Conservation (phyloP, 176 grass and related monocot species). For the Bolboschoenus planiculmis region DNA sequence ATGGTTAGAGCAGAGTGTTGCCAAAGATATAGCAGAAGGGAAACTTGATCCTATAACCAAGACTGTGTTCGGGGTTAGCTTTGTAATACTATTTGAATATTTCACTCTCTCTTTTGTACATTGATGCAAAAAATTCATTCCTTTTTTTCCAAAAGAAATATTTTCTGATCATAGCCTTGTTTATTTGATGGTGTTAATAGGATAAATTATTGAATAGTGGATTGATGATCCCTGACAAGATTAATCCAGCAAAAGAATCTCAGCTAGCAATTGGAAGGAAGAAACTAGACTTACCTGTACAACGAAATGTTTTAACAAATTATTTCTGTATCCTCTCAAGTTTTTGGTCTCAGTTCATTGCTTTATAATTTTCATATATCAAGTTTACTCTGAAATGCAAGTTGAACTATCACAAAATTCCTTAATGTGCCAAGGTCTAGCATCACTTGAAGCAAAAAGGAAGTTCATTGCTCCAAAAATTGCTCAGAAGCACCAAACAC, state of each 20-base stretch:
- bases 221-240: slow-evolving; percentile 28
- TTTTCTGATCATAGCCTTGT: slow-evolving; percentile 10
- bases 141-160: neutral
- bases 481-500: slow-evolving; percentile 42
- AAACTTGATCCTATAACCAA: slow-evolving; percentile 83
- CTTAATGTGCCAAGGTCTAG: slow-evolving; percentile 71
- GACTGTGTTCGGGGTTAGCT: slow-evolving; percentile 56
- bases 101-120: neutral
- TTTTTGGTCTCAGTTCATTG: neutral
- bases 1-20: slow-evolving; percentile 80
- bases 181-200: slow-evolving; percentile 38
- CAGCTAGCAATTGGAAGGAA: slow-evolving; percentile 45
- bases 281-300: slow-evolving; percentile 73
- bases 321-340: slow-evolving; percentile 94
- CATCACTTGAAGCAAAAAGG: slow-evolving; percentile 84
- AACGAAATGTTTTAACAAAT: slow-evolving; percentile 91
- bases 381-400: slow-evolving; percentile 17
- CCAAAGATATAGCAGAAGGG: slow-evolving; percentile 76
- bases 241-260: slow-evolving; percentile 34
- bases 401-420: slow-evolving; percentile 27
- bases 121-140: neutral
- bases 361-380: slow-evolving; percentile 1
- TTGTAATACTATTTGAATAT: slow-evolving; percentile 5
- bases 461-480: slow-evolving; percentile 86
- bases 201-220: slow-evolving; percentile 20